Conservation (phyloP, 768 basidiomycete species). For the Amanita exitialis region DNA sequence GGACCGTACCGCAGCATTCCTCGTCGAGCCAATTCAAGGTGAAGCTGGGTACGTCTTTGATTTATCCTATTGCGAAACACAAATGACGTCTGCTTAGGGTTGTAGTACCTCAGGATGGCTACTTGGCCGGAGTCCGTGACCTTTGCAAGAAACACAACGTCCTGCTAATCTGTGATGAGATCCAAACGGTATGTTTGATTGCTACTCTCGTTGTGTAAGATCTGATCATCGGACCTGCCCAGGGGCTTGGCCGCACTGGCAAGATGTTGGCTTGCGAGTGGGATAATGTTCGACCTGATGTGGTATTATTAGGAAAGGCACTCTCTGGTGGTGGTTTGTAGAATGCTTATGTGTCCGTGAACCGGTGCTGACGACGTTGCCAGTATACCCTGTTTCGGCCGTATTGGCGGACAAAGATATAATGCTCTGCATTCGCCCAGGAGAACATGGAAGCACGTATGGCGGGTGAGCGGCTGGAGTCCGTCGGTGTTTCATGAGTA, state of each 20-base stretch:
- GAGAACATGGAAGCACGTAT: conserved; percentile 94
- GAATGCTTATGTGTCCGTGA: conserved; percentile 1
- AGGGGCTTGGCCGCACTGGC: conserved; percentile 89
- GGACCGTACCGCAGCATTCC: conserved; percentile 79
- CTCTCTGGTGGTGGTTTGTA: conserved; percentile 84
- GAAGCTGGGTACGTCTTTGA: conserved; percentile 73
- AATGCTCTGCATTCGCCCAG: conserved; percentile 91
- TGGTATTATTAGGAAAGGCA: conserved; percentile 92
- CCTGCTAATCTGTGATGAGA: conserved; percentile 95
- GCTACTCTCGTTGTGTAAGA: conserved; percentile 5
- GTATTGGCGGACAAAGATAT: conserved; percentile 87
- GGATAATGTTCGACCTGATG: conserved; percentile 82
- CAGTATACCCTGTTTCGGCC: conserved; percentile 94
- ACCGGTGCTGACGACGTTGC: neutral
- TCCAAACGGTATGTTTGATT: conserved; percentile 66
- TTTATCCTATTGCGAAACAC: conserved; percentile 1
- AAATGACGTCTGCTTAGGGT: conserved; percentile 40
- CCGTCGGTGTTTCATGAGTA: conserved; percentile 3
- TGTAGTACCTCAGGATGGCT: conserved; percentile 84
- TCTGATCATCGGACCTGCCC: conserved; percentile 3
- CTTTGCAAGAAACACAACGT: conserved; percentile 92
- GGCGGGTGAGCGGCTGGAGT: conserved; percentile 56
- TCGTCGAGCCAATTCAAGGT: conserved; percentile 98
- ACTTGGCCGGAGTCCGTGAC: conserved; percentile 65
- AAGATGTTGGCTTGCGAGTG: conserved; percentile 90